These are phyloP conservation scores for Pisolithus orientalis DNA, from an alignment of 768 basidiomycete genomes.

Conservation along the genomic window DNA sequence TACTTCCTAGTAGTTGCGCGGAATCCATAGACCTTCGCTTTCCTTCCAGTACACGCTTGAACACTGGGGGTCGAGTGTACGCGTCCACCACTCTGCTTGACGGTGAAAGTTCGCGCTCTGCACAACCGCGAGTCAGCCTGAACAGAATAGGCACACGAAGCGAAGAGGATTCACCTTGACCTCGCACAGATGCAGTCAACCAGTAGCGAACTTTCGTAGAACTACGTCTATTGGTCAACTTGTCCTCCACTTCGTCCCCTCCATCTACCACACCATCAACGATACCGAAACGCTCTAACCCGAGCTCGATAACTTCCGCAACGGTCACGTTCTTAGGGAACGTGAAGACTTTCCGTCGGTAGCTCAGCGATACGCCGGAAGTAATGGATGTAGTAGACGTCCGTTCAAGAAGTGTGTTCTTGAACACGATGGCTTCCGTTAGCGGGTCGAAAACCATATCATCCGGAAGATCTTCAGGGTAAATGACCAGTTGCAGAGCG, in stretches of 20 bases:
- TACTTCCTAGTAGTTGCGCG: slow-evolving; percentile 56
- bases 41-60: slow-evolving; percentile 51
- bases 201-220: slow-evolving; percentile 75
- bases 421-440: slow-evolving; percentile 92
- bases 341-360: slow-evolving; percentile 78
- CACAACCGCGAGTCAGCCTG: slow-evolving; percentile 4
- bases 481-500: slow-evolving; percentile 80
- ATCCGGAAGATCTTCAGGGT: slow-evolving; percentile 87
- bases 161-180: slow-evolving; percentile 50
- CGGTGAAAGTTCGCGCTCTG: slow-evolving; percentile 75
- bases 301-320: slow-evolving; percentile 91
- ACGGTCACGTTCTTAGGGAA: slow-evolving; percentile 95
- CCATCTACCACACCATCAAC: slow-evolving; percentile 97
- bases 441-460: slow-evolving; percentile 91
- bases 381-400: slow-evolving; percentile 37
- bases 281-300: slow-evolving; percentile 91
- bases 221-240: slow-evolving; percentile 75
- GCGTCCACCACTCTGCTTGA: slow-evolving; percentile 84
- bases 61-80: slow-evolving; percentile 67
- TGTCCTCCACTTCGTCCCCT: slow-evolving; percentile 96
- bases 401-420: slow-evolving; percentile 59
- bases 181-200: slow-evolving; percentile 52
- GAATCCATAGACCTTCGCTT: slow-evolving; percentile 89
- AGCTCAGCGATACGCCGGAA: slow-evolving; percentile 49
- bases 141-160: not conserved